Base-by-base conservation (phyloP, 1,284 basidiomycete genomes). In the Amylostereum areolatum region DNA sequence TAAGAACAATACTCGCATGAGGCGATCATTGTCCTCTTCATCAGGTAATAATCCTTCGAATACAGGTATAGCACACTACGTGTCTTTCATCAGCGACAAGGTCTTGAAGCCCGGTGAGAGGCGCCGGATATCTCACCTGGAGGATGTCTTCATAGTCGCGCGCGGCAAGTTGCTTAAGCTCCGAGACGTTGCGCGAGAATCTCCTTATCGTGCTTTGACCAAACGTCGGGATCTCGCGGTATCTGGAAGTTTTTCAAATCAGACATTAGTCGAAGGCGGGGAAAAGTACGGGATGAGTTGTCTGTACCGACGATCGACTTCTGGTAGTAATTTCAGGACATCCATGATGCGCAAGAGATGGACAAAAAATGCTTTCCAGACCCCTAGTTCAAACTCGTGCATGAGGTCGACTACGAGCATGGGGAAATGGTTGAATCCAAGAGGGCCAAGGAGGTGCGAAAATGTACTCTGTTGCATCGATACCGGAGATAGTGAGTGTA, bases 1-100 rank as follows among this genome's bases (percentile, higher is more conserved):
- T 1, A 42, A 25, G 48, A 55, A 66, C n/a, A n/a, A n/a, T 0
- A 67, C 52, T 0, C 66, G 50, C 2, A 55, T 46, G 9, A 50
- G 27, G 4, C 64, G 46, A 3, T 32, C 30, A 1, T 45, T 41
- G 41, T 65, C 52, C 39, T 61, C 54, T 7, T 45, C 48, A 4
- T 50, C 44, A 2, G 52, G 54, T 9, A 66, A 43, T 1, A 67
- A 54, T 0, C 63, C 65, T 45, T 66, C 61, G 45, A 67, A 56
- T 3, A 51, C 52, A 4, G 63, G 63, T 1, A 65, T 58, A 11
- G 49, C 45, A 40, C 62, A 64, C 61, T 65, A 36, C n/a, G n/a
- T n/a, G n/a, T n/a, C n/a, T n/a, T n/a, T n/a, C n/a, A n/a, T n/a
- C n/a, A n/a, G n/a, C n/a, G n/a, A n/a, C n/a, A n/a, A n/a, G n/a